Conservation (phyloP, 2,329 filamentous ascomycete genomes). For the Aureobasidium sp. region DNA sequence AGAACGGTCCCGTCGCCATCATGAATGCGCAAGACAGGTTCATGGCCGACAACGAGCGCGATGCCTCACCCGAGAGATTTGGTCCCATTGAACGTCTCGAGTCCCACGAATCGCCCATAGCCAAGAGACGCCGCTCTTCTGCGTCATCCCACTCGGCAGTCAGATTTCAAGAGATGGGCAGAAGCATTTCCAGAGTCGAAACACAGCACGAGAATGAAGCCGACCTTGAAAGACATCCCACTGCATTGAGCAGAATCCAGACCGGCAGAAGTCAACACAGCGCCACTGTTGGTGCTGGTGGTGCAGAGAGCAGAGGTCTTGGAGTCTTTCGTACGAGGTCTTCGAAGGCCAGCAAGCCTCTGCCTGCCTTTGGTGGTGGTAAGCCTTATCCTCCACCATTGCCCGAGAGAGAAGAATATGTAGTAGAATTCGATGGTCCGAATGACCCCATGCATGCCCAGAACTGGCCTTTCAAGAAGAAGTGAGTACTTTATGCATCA, state of each 20-base stretch:
- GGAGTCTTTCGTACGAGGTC: conserved; percentile 29
- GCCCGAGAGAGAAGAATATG: conserved; percentile 67
- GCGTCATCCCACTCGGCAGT: conserved; percentile 49
- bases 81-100: conserved; percentile 18
- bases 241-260: conserved; percentile 63
- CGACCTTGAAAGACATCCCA: conserved; percentile 59
- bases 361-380: conserved; percentile 65
- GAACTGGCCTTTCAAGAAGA: conserved; percentile 78
- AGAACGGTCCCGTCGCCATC: neutral
- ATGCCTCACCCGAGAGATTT: conserved; percentile 42
- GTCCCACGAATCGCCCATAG: conserved; percentile 6
- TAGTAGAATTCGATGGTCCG: conserved; percentile 70
- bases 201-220: conserved; percentile 51
- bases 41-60: conserved; percentile 48
- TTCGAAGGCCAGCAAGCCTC: conserved; percentile 49
- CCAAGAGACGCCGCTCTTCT: conserved; percentile 25
- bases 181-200: conserved; percentile 53
- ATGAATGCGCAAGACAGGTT: conserved; percentile 51
- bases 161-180: conserved; percentile 40
- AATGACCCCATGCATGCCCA: conserved; percentile 73
- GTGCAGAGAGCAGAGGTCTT: neutral
- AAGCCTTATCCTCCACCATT: conserved; percentile 66
- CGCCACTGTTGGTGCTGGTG: conserved; percentile 56
- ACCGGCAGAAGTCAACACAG: conserved; percentile 65
- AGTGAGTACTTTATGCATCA: conserved; percentile 43